Percentiles rank a stretch among this genome's conserved stretches.
These are phyloP conservation scores for Golubevia pallescens DNA, from an alignment of 1,284 basidiomycete genomes.

Conservation along the genomic window DNA sequence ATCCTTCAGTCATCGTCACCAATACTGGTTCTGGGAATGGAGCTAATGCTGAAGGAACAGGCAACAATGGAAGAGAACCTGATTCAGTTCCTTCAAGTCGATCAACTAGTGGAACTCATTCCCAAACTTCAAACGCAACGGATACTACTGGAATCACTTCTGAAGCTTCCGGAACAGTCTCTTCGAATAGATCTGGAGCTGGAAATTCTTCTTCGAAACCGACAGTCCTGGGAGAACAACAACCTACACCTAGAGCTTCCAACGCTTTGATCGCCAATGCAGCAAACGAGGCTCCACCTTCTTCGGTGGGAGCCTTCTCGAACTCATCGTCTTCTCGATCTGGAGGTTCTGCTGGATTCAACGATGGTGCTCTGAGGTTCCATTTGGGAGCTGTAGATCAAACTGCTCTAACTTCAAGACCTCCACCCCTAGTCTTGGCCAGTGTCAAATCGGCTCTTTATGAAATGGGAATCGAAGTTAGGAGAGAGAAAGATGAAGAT, in stretches of 20 bases:
- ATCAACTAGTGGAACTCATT: conserved; percentile 50
- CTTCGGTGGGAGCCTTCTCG: neutral
- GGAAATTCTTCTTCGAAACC: neutral
- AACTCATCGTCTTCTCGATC: neutral
- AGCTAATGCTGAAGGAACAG: neutral
- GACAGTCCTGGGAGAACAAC: conserved; percentile 21
- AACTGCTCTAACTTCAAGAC: conserved; percentile 82
- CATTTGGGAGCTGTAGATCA: conserved; percentile 94
- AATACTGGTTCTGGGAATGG: neutral
- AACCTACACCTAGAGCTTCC: conserved; percentile 41
- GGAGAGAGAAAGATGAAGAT: conserved; percentile 85
- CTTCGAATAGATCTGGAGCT: neutral
- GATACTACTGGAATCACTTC: conserved; percentile 6
- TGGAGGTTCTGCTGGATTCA: neutral
- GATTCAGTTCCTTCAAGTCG: conserved; percentile 43
- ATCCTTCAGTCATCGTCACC: neutral
- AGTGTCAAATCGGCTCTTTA: conserved; percentile 80
- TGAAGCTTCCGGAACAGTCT: neutral
- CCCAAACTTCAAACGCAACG: conserved; percentile 15
- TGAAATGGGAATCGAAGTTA: conserved; percentile 88
- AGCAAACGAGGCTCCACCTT: neutral
- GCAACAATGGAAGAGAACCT: neutral
- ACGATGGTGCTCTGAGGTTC: conserved; percentile 72
- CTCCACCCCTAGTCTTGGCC: conserved; percentile 84
- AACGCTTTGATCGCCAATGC: conserved; percentile 7